phyloP scores from a whole-genome alignment of 768 basidiomycete genomes.

The Mycena crocata region DNA sequence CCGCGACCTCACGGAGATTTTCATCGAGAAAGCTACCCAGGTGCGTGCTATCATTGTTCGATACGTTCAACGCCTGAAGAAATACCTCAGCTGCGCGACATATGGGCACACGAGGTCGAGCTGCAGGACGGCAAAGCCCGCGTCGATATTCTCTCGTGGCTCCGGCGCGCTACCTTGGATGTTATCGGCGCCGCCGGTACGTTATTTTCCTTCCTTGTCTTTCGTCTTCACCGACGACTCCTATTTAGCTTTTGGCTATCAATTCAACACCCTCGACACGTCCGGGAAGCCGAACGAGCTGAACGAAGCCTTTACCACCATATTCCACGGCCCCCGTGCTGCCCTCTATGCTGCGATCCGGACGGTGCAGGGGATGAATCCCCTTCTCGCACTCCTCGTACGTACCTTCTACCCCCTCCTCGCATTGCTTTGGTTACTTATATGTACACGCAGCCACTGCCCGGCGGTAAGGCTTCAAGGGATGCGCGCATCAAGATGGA shows the following conservation, averaged over 20 bases:
- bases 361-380: constrained; percentile 39
- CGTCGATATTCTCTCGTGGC: constrained; percentile 48
- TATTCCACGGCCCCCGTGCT: constrained; percentile 35
- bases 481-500: constrained; percentile 43
- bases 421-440: constrained; percentile 32
- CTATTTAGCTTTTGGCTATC: constrained; percentile 41
- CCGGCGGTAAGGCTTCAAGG: constrained; percentile 14
- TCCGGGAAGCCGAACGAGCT: constrained; percentile 43
- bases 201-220: neutral
- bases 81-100: constrained; percentile 45
- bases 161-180: constrained; percentile 52
- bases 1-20: constrained; percentile 48
- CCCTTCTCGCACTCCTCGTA: constrained; percentile 43
- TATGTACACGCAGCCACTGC: neutral
- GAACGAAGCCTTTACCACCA: constrained; percentile 44
- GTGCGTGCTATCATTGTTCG: constrained; percentile 29
- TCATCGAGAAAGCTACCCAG: constrained; percentile 50
- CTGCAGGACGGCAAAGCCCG: constrained; percentile 31
- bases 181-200: constrained; percentile 56
- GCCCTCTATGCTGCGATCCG: constrained; percentile 18
- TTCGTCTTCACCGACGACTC: neutral
- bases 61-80: neutral
- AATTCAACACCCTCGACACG: constrained; percentile 45
- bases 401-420: constrained; percentile 36
- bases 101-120: constrained; percentile 42